These are phyloP conservation scores for Nidularia sp. DNA, from an alignment of 768 basidiomycete genomes.

Conservation along the genomic window DNA sequence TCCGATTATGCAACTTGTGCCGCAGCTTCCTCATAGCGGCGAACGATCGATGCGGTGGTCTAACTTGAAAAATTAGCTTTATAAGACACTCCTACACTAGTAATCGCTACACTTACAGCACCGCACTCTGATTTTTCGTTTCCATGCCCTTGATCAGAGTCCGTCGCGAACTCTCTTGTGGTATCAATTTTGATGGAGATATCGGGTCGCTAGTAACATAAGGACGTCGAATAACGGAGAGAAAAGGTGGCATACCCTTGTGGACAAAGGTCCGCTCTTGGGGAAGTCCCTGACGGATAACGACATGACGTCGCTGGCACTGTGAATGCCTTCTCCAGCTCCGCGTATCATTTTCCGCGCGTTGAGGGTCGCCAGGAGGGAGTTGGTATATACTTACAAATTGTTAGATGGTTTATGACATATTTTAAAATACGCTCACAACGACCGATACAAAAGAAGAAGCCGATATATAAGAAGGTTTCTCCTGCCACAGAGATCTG, in stretches of 20 bases:
- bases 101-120: background rate
- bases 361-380: slow-evolving; percentile 58
- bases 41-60: background rate
- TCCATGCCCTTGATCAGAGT: slow-evolving; percentile 29
- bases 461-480: slow-evolving; percentile 54
- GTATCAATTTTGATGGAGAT: slow-evolving; percentile 56
- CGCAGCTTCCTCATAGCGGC: background rate
- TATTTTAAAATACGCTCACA: slow-evolving; percentile 30
- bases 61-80: background rate
- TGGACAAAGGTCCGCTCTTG: slow-evolving; percentile 23
- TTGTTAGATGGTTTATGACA: background rate
- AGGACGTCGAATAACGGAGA: background rate
- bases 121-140: slow-evolving; percentile 9
- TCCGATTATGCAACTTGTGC: background rate
- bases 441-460: slow-evolving; percentile 58
- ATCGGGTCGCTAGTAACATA: slow-evolving; percentile 30
- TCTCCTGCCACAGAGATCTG: slow-evolving; percentile 44
- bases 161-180: slow-evolving; percentile 43
- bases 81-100: background rate
- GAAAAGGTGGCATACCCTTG: slow-evolving; percentile 18
- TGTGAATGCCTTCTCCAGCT: slow-evolving; percentile 31
- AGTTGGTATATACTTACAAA: slow-evolving; percentile 54
- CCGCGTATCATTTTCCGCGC: slow-evolving; percentile 45
- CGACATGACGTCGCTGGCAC: slow-evolving; percentile 34
- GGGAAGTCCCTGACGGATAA: slow-evolving; percentile 34